Evolutionary conservation across 257 asterid genomes (phyloP).

Genomic region (Capsicum pubescens): DNA sequence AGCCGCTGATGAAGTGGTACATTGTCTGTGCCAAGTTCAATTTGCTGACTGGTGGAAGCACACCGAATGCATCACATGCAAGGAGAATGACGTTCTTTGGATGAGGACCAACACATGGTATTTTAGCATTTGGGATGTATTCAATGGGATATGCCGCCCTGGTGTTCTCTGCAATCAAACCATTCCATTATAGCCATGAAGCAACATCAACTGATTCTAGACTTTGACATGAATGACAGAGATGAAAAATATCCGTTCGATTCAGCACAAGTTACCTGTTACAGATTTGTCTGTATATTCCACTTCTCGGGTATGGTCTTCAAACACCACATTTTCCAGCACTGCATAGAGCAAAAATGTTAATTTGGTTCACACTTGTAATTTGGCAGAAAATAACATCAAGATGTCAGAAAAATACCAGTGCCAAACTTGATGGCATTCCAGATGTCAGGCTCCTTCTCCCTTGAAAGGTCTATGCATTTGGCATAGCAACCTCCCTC

Average conservation of each 20-base stretch:
- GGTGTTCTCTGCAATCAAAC: conserved; percentile 68
- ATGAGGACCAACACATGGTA: conserved; percentile 96
- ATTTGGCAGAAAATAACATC: not conserved
- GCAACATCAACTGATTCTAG: not conserved
- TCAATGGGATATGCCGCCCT: conserved; percentile 95
- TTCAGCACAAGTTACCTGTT: conserved; percentile 57
- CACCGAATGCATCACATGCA: conserved; percentile 97
- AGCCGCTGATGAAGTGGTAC: conserved; percentile 98
- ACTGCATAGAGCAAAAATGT: conserved; percentile 46
- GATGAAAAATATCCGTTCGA: not conserved
- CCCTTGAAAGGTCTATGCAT: conserved; percentile 82
- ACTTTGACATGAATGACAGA: not conserved
- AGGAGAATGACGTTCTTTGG: conserved; percentile 87
- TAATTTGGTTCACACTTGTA: not conserved
- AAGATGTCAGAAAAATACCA: conserved; percentile 45
- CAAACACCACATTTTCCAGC: conserved; percentile 87
- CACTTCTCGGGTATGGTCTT: conserved; percentile 88
- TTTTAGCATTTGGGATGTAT: conserved; percentile 85
- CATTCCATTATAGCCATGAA: not conserved
- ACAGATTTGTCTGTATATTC: conserved; percentile 88
- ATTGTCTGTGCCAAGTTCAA: conserved; percentile 81
- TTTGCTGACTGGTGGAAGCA: conserved; percentile 96
- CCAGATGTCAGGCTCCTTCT: conserved; percentile 98
- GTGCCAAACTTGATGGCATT: conserved; percentile 92
- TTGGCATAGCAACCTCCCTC: conserved; percentile 98